Evolutionary conservation across 208 protist genomes (phyloP), one percentile per base, ranked within the genome.

Genomic region (Angomonas ambiguus): DNA sequence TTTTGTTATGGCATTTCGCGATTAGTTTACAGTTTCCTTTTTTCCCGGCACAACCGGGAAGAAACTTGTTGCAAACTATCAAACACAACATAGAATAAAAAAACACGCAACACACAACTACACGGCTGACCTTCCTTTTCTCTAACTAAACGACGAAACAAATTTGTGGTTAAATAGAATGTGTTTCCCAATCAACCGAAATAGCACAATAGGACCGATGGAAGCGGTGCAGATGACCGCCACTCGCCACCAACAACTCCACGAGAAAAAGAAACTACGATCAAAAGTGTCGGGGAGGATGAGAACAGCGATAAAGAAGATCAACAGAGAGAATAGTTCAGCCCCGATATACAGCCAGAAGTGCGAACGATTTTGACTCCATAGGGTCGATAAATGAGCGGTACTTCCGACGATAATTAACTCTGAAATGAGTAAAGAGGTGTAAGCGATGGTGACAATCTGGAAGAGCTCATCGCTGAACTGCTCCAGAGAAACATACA

Each of bases 361-460:
- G 75, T 97, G 67, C 60, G 62, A 32, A 31, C 80, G 73, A 48
- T 87, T 82, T 59, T 89, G 82, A 24, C 51, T 75, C 77, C 82
- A 83, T n/a, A 90, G 65, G 35, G 85, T 91, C 76, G 95, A 90
- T 5, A 88, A 83, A 66, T 98, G 93, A 8, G 97, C 94, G 38
- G 96, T 94, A 31, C 96, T 78, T 0, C 85, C 91, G 11, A 99
- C 85, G 74, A 99, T 98, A 48, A 98, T 56, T 13, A 99, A 72
- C 83, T 99, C 98, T 25, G 97, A 98, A 11, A 99, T 76, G 59
- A 99, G 96, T 2, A 99, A 82, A 0, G 96, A 85, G 0, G 97
- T 99, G 79, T 99, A 99, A 16, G 97, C 96, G 64, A 99, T 98
- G 16, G 94, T 92, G 33, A 98, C 95, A 22, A 99, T 97, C 51